Base-by-base conservation (phyloP, 1,284 basidiomycete genomes). In the Ustilago tritici region DNA sequence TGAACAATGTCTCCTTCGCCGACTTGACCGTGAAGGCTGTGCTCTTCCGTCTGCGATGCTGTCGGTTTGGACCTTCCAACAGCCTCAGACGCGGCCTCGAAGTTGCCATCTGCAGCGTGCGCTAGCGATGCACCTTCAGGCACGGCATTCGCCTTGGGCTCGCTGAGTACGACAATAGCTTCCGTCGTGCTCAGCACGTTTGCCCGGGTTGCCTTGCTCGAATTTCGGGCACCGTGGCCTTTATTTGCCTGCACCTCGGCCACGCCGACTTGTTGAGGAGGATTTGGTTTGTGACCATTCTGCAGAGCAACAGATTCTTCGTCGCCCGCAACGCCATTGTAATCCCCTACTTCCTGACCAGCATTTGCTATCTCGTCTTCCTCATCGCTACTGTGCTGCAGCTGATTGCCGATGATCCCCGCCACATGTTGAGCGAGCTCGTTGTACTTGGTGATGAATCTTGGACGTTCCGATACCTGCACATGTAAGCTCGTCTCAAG, bases 391-490 rank as follows among this genome's bases (percentile, higher is more conserved):
- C 47, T 69, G 40, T 75, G 61, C 53, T 64, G 67, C 46, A 68
- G 52, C 58, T 73, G 76, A 40, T 65, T 65, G 2, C 63, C 65
- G 23, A 75, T 50, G 50, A 80, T 56, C 8, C 63, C 67, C 17
- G 75, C 72, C 8, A 84, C 71, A 56, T 79, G 78, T 38, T 71
- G 79, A 7, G 82, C 81, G 9, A 85, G 76, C 41, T 76, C 72
- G 61, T 83, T 84, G 72, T 85, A 85, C 57, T 78, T 76, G 15
- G 75, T 76, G 56, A 85, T 83, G 61, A 85, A 85, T 4, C 83
- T 61, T 23, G 73, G 71, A 23, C 72, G 70, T 57, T 85, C 81
- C 7, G 76, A 59, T 0, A 84, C 77, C n/a, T 58, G 55, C 2
- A 84, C 46, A 32, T 82, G 83, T 61, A 85, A 61, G 53, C 74